These are phyloP conservation scores for Trichosporon inkin DNA, from an alignment of 1,284 basidiomycete genomes.

Conservation along the genomic window DNA sequence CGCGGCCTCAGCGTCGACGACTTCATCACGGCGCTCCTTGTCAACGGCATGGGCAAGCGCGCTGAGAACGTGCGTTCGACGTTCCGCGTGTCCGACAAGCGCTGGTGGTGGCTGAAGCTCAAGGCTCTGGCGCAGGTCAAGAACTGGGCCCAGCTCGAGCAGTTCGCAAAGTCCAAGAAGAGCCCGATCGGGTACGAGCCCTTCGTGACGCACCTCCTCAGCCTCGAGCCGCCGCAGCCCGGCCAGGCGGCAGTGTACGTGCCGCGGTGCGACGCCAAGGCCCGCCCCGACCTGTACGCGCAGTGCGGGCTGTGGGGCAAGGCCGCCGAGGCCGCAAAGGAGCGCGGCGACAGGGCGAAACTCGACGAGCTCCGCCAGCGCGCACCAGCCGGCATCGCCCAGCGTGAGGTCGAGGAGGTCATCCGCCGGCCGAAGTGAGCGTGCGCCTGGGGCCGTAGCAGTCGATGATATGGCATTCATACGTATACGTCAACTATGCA, in stretches of 20 bases:
- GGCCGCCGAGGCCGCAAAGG: conserved; percentile 82
- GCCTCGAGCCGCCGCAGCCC: conserved; percentile 50
- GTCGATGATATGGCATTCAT: neutral
- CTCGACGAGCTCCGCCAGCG: conserved; percentile 53
- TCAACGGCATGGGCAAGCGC: conserved; percentile 72
- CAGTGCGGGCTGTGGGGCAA: conserved; percentile 81
- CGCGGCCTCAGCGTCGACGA: conserved; percentile 77
- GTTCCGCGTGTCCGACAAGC: conserved; percentile 86
- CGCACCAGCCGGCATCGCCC: conserved; percentile 13
- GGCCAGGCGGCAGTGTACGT: conserved; percentile 74
- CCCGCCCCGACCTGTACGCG: conserved; percentile 77
- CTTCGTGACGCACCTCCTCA: conserved; percentile 60
- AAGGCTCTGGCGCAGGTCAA: conserved; percentile 69
- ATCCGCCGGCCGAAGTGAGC: conserved; percentile 21
- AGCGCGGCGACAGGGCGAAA: conserved; percentile 71
- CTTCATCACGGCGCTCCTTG: conserved; percentile 69
- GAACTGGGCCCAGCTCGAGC: conserved; percentile 79
- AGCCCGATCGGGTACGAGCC: conserved; percentile 94
- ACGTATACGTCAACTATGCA: neutral
- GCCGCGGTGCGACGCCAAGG: conserved; percentile 73
- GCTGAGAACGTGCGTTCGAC: conserved; percentile 81
- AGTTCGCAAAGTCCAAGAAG: conserved; percentile 75
- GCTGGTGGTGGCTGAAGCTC: conserved; percentile 92
- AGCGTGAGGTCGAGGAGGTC: conserved; percentile 23
- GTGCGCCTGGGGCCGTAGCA: neutral